Base-by-base conservation (phyloP, 768 basidiomycete genomes). In the Termitomyces eurrhizus region DNA sequence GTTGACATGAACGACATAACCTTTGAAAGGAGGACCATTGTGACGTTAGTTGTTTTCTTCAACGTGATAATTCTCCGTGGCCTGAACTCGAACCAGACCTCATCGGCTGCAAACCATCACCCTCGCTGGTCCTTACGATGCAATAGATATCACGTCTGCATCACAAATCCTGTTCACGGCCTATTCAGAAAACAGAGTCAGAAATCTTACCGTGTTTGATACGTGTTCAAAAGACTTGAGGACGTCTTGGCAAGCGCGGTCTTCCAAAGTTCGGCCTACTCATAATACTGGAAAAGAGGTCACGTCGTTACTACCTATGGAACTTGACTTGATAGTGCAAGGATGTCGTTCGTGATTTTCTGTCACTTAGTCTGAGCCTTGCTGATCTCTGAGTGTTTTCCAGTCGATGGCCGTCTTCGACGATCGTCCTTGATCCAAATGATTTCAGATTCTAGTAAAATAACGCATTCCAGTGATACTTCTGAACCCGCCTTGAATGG, bases 381-480 rank as follows among this genome's bases (percentile, higher is more conserved):
- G 11, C 36, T 61, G 32, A 56, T 65, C n/a, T 41, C 45, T 36
- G 26, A 48, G 48, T 6, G 54, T 52, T 59, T 5, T 42, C 14
- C 21, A 87, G 86, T 78, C 41, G 84, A 87, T 71, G 86, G 86
- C 1, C 65, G 62, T 46, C 66, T 88, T 44, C 78, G 81, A 42
- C 78, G 75, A 42, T 77, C 77, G 13, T 77, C 83, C 8, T 68
- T 85, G 29, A 69, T 77, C 4, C 70, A 76, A 14, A 62, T 86
- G 61, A 73, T 73, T 45, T 64, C 62, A 32, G 66, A 65, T 51
- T 56, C 63, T 18, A 70, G 61, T 50, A 66, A 69, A 12, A 26
- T 61, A 21, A 61, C 64, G 8, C 56, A 68, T 16, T 74, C 76
- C 33, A 69, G 68, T 18, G 77, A 77, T 37, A 66, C 67, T 3